phyloP scores from a whole-genome alignment of 2,329 filamentous ascomycete species.

The Colletotrichum lini region DNA sequence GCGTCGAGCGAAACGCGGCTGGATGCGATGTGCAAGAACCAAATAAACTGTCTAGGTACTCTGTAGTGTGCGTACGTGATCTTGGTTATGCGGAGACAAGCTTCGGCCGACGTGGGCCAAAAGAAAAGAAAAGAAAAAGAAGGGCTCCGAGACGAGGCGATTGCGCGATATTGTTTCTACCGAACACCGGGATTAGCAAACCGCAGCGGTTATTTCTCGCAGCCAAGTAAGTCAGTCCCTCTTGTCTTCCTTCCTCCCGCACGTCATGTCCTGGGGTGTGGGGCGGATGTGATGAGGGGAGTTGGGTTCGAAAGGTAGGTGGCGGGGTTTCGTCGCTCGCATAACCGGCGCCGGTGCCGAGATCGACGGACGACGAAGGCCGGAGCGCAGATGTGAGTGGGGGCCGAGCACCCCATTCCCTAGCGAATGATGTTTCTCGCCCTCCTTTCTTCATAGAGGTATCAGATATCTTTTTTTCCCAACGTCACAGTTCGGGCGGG shows the following conservation, averaged over 20 bases:
- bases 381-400: conserved; percentile 14
- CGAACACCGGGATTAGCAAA: background rate
- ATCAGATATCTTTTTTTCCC: background rate
- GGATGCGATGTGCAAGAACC: background rate
- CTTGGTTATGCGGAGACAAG: background rate
- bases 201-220: background rate
- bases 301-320: background rate
- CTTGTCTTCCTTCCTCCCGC: conserved; percentile 14
- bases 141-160: background rate
- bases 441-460: too few relatives aligned
- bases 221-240: background rate
- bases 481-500: background rate
- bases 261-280: conserved; percentile 30
- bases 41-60: background rate
- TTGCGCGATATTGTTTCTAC: background rate
- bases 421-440: background rate
- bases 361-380: conserved; percentile 25
- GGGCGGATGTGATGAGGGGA: conserved; percentile 6
- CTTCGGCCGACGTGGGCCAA: background rate
- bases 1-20: background rate
- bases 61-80: too few relatives aligned
- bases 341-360: conserved; percentile 38
- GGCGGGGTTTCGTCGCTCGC: conserved; percentile 4
- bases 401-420: background rate
- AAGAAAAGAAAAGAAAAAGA: background rate